Base-by-base conservation (phyloP, 2,329 filamentous ascomycete species). In the Immersiporthe knoxdaviesiana region DNA sequence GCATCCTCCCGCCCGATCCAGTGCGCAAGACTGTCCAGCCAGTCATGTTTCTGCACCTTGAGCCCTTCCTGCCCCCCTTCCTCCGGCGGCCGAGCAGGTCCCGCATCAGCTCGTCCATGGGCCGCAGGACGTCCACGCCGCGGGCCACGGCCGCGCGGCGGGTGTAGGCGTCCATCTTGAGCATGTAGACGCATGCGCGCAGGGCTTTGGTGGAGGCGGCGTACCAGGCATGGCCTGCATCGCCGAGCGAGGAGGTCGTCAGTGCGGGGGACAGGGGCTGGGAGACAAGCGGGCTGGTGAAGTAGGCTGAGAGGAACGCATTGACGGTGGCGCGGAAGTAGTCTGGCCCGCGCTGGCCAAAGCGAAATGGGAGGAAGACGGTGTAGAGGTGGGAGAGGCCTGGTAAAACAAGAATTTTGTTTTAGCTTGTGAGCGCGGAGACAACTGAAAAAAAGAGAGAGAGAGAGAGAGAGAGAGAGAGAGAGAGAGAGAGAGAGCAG, bases 291-390 rank as follows among this genome's bases (percentile, higher is more conserved):
- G 74, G 73, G 41, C 65, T 73, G 39, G 74, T 74, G 66, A 72
- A 74, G 60, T 76, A 75, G 50, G 68, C 72, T 21, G 63, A 72
- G 27, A 72, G 69, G 24, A 75, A 69, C 59, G 71, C 72, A 35
- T 68, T 73, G 3, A 74, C 65, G 1, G 74, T 74, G 6, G 72
- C 63, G 35, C 71, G 66, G 41, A 75, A 75, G 66, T 76, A 75
- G 14, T 74, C 66, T 14, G 69, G 63, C 32, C 14, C 69, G 65
- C 12, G 69, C 68, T 68, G 67, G 16, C 65, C 65, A 12, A 71
- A 66, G 54, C 74, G 73, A 68, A 73, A 75, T 18, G 73, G 74
- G 7, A 76, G 67, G 39, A 73, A 76, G 32, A 75, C 71, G 1
- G 73, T 65, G 62, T 67, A 68, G 35, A 70, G 47, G 8, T 44